Evolutionary conservation across 75 land plant genomes (phyloP), one percentile per base, ranked within the genome.

Genomic region (Chamaecyparis obtusa): DNA sequence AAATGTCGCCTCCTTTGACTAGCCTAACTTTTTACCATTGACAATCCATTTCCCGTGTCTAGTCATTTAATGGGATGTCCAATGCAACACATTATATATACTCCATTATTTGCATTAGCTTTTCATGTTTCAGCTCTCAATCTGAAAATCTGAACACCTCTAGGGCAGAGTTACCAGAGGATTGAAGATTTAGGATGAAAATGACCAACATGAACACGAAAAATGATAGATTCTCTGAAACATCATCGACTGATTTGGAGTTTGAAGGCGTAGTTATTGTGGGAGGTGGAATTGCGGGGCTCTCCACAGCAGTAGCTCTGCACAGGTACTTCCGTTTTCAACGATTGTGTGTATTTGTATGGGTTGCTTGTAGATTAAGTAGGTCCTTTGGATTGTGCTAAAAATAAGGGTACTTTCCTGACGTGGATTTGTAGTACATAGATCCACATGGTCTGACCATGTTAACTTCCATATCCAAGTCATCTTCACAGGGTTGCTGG

Each of bases 271-370:
- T 88, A 46, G 83, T 88, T 19, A 76, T 88, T 27, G 89, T 88
- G 32, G 89, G 89, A 33, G 89, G 78, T 87, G 89, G 89, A 44
- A 86, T 88, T 86, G 88, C 83, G 0, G 89, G 89, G 33, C 89
- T 88, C 54, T 83, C 89, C 46, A 86, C 89, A 32, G 89, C 89
- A 24, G 19, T 87, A 56, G 89, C 89, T 33, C 74, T 88, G 19
- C 82, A 88, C 64, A 86, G 88, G 89, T 88, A 81, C 36, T 33
- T 7, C 9, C n/a, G 27, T 64, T 64, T 64, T 21, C 21, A 19
- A 21, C 0, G 2, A 19, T 21, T 57, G 4, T 56, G 2, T 56
- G 13, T 16, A 3, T 55, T 55, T 16, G n/a, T n/a, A n/a, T 39
- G 64, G 24, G 64, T 21, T 57, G 0, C 0, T 3, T 85, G 89